Conservation (phyloP, 768 basidiomycete species). For the Leccinum rimulosum region DNA sequence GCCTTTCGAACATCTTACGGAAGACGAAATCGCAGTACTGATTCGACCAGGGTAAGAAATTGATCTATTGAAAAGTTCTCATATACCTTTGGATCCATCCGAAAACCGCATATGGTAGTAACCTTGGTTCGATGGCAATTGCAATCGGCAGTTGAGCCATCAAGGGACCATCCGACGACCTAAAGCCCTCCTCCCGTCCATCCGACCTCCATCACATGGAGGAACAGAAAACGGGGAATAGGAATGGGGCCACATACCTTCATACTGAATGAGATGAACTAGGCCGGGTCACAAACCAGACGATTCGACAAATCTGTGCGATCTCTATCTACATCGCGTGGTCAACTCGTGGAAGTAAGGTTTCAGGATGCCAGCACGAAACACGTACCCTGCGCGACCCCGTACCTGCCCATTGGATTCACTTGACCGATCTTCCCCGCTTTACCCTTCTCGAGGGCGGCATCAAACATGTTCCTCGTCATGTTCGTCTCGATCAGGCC, state of each 20-base stretch:
- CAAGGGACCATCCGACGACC: conserved; percentile 50
- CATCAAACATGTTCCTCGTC: conserved; percentile 75
- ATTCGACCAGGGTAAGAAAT: conserved; percentile 12
- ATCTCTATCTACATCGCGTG: conserved; percentile 55
- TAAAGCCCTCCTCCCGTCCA: too few relatives aligned
- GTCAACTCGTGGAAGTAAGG: conserved; percentile 11
- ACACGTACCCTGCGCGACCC: conserved; percentile 68
- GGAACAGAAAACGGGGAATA: background rate
- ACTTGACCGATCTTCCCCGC: conserved; percentile 71
- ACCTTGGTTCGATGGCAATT: conserved; percentile 71
- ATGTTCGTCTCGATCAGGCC: conserved; percentile 93
- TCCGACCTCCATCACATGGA: conserved; percentile 32
- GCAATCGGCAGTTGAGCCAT: conserved; percentile 76
- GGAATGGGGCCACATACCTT: conserved; percentile 43
- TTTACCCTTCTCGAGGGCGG: conserved; percentile 74
- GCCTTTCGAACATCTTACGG: conserved; percentile 78
- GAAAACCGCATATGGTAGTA: conserved; percentile 79
- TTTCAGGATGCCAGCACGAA: conserved; percentile 10
- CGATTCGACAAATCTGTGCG: conserved; percentile 50
- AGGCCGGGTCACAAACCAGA: conserved; percentile 17
- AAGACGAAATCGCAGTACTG: conserved; percentile 84
- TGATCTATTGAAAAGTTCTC: conserved; percentile 1
- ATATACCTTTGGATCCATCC: conserved; percentile 70
- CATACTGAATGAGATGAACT: conserved; percentile 79
- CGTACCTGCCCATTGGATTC: conserved; percentile 81